Percentiles rank a stretch among this genome's conserved stretches.
phyloP scores from a whole-genome alignment of 2,329 filamentous ascomycete genomes.

The Sclerotiophoma versabilis region DNA sequence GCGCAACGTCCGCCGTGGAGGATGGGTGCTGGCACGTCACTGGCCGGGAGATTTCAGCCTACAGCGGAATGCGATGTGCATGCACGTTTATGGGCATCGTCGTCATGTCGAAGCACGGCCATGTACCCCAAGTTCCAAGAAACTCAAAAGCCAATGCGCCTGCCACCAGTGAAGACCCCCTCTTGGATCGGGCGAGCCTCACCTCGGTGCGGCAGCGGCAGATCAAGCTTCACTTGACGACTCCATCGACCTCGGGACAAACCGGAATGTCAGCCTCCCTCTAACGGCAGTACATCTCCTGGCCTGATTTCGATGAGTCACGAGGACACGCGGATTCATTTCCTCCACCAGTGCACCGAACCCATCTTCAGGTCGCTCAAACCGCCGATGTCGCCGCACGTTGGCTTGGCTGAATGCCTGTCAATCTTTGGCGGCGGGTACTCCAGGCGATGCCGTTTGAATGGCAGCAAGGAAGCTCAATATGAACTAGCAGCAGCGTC shows the following conservation, averaged over 20 bases:
- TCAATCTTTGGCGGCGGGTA: conserved; percentile 36
- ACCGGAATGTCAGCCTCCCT: conserved; percentile 30
- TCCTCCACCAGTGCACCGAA: conserved; percentile 27
- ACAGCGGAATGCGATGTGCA: conserved; percentile 34
- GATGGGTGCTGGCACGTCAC: conserved; percentile 22
- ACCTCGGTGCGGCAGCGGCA: conserved; percentile 23
- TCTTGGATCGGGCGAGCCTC: conserved; percentile 14
- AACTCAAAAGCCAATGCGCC: conserved; percentile 15
- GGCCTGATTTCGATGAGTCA: conserved; percentile 45
- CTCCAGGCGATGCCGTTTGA: conserved; percentile 29
- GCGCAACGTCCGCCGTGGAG: conserved; percentile 27
- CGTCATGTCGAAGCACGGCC: conserved; percentile 9
- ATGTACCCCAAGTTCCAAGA: conserved; percentile 13
- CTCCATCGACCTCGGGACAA: conserved; percentile 35
- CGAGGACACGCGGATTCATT: conserved; percentile 38
- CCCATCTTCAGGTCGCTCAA: conserved; percentile 17
- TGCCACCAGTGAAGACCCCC: conserved; percentile 6
- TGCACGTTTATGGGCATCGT: conserved; percentile 31
- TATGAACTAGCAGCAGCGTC: conserved; percentile 21
- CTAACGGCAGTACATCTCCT: conserved; percentile 18
- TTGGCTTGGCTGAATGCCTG: conserved; percentile 23
- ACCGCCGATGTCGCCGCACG: conserved; percentile 44
- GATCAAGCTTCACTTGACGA: conserved; percentile 10
- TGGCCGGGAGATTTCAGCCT: conserved; percentile 34
- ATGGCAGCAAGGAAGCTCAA: neutral